Percentiles rank a stretch among this genome's conserved stretches.
phyloP scores from a whole-genome alignment of 495 filamentous ascomycete genomes.

The Jackrogersella multiformis region DNA sequence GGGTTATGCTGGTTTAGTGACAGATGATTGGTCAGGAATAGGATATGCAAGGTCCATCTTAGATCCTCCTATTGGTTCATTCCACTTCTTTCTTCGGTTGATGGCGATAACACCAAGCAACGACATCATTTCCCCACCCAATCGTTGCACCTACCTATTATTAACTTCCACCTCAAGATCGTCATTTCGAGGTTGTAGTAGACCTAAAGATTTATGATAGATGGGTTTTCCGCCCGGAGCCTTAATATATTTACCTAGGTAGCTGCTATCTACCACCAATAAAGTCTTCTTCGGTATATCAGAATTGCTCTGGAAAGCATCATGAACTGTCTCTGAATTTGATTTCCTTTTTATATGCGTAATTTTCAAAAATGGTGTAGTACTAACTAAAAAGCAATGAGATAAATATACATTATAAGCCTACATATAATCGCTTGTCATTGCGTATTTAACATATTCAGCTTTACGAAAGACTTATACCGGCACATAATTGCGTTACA shows the following conservation, averaged over 20 bases:
- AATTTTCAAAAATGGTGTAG: no score
- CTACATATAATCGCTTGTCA: not conserved
- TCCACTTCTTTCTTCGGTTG: slow-evolving; percentile 15
- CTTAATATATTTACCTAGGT: not conserved
- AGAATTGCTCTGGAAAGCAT: no score
- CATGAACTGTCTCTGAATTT: no score
- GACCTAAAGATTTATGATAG: no score
- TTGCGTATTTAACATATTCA: not conserved
- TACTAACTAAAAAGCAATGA: no score
- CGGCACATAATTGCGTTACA: no score
- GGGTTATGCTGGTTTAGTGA: slow-evolving; percentile 12
- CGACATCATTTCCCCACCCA: slow-evolving; percentile 38
- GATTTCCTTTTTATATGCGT: no score
- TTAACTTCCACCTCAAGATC: slow-evolving; percentile 11
- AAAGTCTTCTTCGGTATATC: no score
- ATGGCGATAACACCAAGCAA: slow-evolving; percentile 27
- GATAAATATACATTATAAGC: no score
- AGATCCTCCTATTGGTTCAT: slow-evolving; percentile 3
- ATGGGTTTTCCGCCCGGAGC: not conserved
- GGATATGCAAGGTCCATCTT: not conserved
- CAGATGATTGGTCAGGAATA: slow-evolving; percentile 24
- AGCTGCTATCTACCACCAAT: not conserved
- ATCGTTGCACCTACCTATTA: slow-evolving; percentile 24
- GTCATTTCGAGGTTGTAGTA: no score
- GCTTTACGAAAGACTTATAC: not conserved